Base-by-base conservation (phyloP, 2,329 filamentous ascomycete genomes). In the Ophiostoma sp. region DNA sequence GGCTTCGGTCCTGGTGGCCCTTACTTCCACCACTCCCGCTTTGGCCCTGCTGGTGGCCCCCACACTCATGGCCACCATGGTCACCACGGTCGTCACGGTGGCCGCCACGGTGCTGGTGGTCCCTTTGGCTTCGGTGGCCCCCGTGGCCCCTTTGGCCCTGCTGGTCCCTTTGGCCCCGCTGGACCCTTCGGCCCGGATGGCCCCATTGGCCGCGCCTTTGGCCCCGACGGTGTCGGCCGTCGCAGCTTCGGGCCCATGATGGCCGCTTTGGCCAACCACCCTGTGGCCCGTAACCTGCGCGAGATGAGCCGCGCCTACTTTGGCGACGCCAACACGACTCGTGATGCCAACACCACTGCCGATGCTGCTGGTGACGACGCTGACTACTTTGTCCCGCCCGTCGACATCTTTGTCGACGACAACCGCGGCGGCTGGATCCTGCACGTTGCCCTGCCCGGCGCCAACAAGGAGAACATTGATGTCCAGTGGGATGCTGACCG, bases 401-500 rank as follows among this genome's bases (percentile, higher is more conserved):
- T 91, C 72, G 93, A 97, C 80, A 83, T 95, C 76, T 96, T 95
- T 84, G 31, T 45, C 12, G 52, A 71, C 15, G 69, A 52, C 19
- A 19, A 64, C 5, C 82, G 88, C 48, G 82, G 83, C 42, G 82
- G 88, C 17, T 94, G 90, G 80, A 84, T 94, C 59, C 83, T 96
- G 9, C 93, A 96, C 80, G 84, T 75, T 78, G 91, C 92, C 0
- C 86, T 97, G 0, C 92, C 94, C 0, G 93, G 93, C 33, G 93
- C 91, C 1, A 91, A 91, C 82, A 95, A 94, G 82, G 88, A 93
- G 78, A 74, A 78, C 78, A 84, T 96, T 6, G 91, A 88, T 73
- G 88, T 96, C 63, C 90, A 91, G 80, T 97, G 92, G 88, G 89
- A 95, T 77, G 85, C 88, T 0, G 91, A 93, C 74, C 89, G 88